Conservation (phyloP, 768 basidiomycete genomes). For the Tephrocybe sp. region DNA sequence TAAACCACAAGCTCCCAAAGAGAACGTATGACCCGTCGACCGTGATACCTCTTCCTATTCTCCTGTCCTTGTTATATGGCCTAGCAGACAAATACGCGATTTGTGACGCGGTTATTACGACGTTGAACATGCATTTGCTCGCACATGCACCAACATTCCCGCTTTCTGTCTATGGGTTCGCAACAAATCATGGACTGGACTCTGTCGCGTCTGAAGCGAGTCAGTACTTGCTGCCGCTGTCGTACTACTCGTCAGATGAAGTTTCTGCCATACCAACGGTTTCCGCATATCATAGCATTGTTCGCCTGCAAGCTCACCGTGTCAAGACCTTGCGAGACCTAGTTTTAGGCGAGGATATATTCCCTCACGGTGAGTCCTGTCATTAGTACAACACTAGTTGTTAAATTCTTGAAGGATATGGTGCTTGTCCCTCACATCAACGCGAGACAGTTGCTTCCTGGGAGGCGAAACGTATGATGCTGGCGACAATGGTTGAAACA, state of each 20-base stretch:
- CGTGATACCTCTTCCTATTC: slow-evolving; percentile 65
- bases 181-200: slow-evolving; percentile 41
- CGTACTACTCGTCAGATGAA: slow-evolving; percentile 50
- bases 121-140: slow-evolving; percentile 51
- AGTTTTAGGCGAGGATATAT: slow-evolving; percentile 60
- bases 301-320: slow-evolving; percentile 58
- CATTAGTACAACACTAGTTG: slow-evolving; percentile 6
- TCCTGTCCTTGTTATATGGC: slow-evolving; percentile 50
- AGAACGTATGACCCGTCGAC: slow-evolving; percentile 40
- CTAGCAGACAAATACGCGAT: slow-evolving; percentile 71
- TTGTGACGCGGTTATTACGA: slow-evolving; percentile 39
- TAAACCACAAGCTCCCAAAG: slow-evolving; percentile 27
- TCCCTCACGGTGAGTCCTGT: slow-evolving; percentile 57
- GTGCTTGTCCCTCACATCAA: slow-evolving; percentile 55
- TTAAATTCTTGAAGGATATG: slow-evolving; percentile 43
- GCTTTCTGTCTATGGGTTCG: slow-evolving; percentile 63
- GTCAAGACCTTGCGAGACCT: slow-evolving; percentile 51
- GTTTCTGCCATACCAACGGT: slow-evolving; percentile 56
- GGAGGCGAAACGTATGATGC: slow-evolving; percentile 47
- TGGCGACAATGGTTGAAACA: slow-evolving; percentile 51
- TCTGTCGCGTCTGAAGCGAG: slow-evolving; percentile 57
- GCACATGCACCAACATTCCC: slow-evolving; percentile 51
- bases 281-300: slow-evolving; percentile 62
- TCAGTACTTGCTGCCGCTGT: slow-evolving; percentile 58
- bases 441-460: slow-evolving; percentile 45